A percentile compares a stretch with the other conserved stretches of the same genome.
Conservation (phyloP, 192 early-diverging fungal species). For the Coemansia sp. region DNA sequence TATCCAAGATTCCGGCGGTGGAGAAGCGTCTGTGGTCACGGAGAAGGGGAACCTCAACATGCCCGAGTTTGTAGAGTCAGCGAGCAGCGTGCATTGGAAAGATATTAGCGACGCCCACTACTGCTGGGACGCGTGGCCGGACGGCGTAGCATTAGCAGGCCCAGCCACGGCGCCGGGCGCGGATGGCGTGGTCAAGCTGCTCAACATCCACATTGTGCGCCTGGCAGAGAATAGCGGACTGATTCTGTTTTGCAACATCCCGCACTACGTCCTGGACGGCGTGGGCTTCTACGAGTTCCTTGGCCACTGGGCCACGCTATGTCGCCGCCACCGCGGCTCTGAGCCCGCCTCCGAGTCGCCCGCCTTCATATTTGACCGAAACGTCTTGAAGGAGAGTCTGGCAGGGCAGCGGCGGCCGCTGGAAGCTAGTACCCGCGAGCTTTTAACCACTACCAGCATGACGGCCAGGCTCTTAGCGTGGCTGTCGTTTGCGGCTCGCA, state of each 20-base stretch:
- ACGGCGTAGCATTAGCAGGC: slow-evolving; percentile 13
- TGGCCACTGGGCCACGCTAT: slow-evolving; percentile 19
- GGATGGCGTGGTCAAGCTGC: slow-evolving; percentile 14
- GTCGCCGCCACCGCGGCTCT: background rate
- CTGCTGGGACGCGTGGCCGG: slow-evolving; percentile 17
- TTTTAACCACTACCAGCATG: slow-evolving; percentile 3
- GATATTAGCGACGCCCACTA: slow-evolving; percentile 3
- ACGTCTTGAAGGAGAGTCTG: background rate
- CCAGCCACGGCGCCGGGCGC: slow-evolving; percentile 7
- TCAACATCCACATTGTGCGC: slow-evolving; percentile 17
- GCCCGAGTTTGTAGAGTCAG: slow-evolving; percentile 29
- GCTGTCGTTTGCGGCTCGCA: slow-evolving; percentile 8
- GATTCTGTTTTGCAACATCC: slow-evolving; percentile 37
- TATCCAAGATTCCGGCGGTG: slow-evolving; percentile 1
- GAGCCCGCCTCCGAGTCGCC: background rate
- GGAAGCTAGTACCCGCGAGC: background rate
- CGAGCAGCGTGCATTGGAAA: slow-evolving; percentile 10
- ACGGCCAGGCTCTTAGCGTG: background rate
- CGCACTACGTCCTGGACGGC: slow-evolving; percentile 37
- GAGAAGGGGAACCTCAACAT: slow-evolving; percentile 26
- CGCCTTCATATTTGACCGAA: slow-evolving; percentile 14
- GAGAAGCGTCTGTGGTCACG: slow-evolving; percentile 4
- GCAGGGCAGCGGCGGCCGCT: background rate
- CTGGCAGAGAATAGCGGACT: slow-evolving; percentile 20
- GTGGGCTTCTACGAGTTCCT: slow-evolving; percentile 40